Percentiles rank a stretch among this genome's conserved stretches.
Evolutionary conservation across 2,329 filamentous ascomycete species (phyloP).

Genomic region (Fusarium longipes): DNA sequence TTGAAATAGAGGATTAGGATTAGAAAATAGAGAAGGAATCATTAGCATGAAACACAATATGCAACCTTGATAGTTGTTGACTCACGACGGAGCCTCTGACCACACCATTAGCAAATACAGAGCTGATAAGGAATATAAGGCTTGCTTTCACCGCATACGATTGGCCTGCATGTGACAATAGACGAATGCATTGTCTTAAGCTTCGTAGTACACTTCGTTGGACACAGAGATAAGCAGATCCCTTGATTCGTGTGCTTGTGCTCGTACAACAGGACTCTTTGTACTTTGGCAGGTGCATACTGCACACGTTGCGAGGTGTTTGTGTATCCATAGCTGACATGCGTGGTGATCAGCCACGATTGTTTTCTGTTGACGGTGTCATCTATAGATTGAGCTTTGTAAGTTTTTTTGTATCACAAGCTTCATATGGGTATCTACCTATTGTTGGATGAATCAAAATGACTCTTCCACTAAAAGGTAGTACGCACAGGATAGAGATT

Average conservation of each 20-base stretch:
- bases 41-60: background rate
- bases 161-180: background rate
- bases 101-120: background rate
- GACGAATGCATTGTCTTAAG: background rate
- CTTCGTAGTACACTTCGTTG: background rate
- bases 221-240: background rate
- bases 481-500: too few species aligned
- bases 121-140: background rate
- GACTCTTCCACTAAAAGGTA: too few species aligned
- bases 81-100: too few species aligned
- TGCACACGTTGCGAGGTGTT: background rate
- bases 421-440: too few species aligned
- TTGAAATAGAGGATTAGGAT: slow-evolving; percentile 30
- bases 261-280: background rate
- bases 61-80: background rate
- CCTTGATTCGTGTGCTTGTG: background rate
- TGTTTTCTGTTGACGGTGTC: background rate
- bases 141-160: background rate
- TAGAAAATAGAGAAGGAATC: slow-evolving; percentile 13
- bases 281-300: background rate
- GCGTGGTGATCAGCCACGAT: background rate
- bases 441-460: too few species aligned
- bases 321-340: background rate
- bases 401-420: too few species aligned
- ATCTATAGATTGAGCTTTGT: too few species aligned